These are phyloP conservation scores for Canavalia gladiata DNA, from an alignment of 306 rosid genomes.

Conservation along the genomic window DNA sequence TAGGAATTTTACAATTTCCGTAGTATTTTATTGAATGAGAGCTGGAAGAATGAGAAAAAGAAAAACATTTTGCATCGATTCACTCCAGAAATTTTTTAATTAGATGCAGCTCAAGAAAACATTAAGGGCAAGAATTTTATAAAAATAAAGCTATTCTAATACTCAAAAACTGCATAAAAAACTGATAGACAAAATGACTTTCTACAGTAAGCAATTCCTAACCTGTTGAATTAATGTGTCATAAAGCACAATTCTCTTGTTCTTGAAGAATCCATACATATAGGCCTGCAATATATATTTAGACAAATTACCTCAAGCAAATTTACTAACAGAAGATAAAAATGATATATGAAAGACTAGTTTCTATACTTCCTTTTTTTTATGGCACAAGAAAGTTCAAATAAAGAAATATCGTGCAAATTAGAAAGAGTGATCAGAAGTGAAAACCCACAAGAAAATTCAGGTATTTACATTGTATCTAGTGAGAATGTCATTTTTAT, in stretches of 20 bases:
- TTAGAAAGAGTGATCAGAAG: not conserved
- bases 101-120: not conserved
- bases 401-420: not conserved
- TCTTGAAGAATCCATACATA: conserved; percentile 98
- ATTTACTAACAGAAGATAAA: not conserved
- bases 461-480: not conserved
- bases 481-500: too few species aligned
- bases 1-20: conserved; percentile 2
- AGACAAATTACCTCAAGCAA: conserved; percentile 29
- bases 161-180: conserved; percentile 25
- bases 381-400: not conserved
- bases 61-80: not conserved
- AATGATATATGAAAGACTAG: not conserved
- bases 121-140: not conserved
- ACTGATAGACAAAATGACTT: conserved; percentile 27
- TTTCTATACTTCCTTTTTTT: not conserved
- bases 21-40: not conserved
- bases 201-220: conserved; percentile 36
- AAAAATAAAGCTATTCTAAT: conserved; percentile 23
- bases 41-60: not conserved
- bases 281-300: conserved; percentile 78
- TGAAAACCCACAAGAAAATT: not conserved
- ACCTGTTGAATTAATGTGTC: conserved; percentile 99
- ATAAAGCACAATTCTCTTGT: conserved; percentile 96
- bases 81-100: not conserved